phyloP scores from a whole-genome alignment of 768 basidiomycete species.

The Suillus subluteus region DNA sequence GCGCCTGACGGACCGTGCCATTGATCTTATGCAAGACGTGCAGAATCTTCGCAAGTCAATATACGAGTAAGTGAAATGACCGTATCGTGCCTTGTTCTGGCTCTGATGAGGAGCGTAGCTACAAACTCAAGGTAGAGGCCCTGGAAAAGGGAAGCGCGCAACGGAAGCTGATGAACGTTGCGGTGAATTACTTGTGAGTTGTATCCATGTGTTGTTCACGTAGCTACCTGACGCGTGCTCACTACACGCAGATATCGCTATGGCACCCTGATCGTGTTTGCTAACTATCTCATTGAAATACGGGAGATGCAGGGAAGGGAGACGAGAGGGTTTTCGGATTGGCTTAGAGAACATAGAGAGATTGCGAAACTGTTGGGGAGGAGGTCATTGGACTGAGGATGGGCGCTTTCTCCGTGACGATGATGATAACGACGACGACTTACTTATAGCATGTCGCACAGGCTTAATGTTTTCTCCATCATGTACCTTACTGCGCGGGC shows the following conservation, averaged over 20 bases:
- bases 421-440: neutral
- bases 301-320: slow-evolving; percentile 42
- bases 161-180: slow-evolving; percentile 69
- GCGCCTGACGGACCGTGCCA: slow-evolving; percentile 81
- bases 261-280: slow-evolving; percentile 90
- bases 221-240: neutral
- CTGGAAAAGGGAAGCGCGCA: slow-evolving; percentile 75
- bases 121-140: slow-evolving; percentile 89
- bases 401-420: neutral
- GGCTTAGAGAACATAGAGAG: slow-evolving; percentile 84
- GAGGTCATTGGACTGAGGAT: slow-evolving; percentile 63
- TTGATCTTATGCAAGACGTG: slow-evolving; percentile 94
- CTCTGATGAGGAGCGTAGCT: slow-evolving; percentile 49
- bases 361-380: slow-evolving; percentile 75
- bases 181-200: slow-evolving; percentile 85
- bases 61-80: slow-evolving; percentile 70
- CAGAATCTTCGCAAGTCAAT: slow-evolving; percentile 96
- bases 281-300: slow-evolving; percentile 89
- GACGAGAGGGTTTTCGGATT: slow-evolving; percentile 69
- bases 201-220: neutral
- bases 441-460: neutral
- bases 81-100: neutral
- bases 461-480: neutral
- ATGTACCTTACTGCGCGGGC: neutral
- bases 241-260: slow-evolving; percentile 69